These are phyloP conservation scores for Gremmenia infestans DNA, from an alignment of 2,329 filamentous ascomycete genomes.

Conservation along the genomic window DNA sequence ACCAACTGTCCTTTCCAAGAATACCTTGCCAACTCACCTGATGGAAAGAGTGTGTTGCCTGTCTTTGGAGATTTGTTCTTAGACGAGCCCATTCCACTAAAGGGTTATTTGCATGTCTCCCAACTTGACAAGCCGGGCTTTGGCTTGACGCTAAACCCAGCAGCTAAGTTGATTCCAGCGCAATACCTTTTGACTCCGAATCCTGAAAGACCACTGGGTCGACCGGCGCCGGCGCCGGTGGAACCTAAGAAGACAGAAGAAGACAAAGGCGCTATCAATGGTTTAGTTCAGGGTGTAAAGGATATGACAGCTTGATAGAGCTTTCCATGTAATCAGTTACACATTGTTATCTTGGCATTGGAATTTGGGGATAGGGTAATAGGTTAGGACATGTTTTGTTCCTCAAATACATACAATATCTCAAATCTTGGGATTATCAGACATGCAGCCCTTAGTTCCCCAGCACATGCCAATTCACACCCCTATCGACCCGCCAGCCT, in stretches of 20 bases:
- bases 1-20: slow-evolving; percentile 93
- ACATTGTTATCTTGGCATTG: background rate
- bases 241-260: slow-evolving; percentile 6
- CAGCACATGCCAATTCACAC: too few species aligned
- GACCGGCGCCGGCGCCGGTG: slow-evolving; percentile 7
- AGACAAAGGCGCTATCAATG: slow-evolving; percentile 31
- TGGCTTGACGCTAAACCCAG: slow-evolving; percentile 79
- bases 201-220: slow-evolving; percentile 42
- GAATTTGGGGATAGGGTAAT: background rate
- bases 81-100: slow-evolving; percentile 82
- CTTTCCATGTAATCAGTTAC: background rate
- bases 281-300: slow-evolving; percentile 22
- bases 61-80: slow-evolving; percentile 89
- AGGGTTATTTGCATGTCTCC: slow-evolving; percentile 74
- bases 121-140: slow-evolving; percentile 88
- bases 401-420: background rate
- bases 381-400: background rate
- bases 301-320: slow-evolving; percentile 17
- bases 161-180: slow-evolving; percentile 69
- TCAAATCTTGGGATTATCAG: background rate
- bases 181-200: slow-evolving; percentile 66
- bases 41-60: slow-evolving; percentile 82
- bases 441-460: too few species aligned
- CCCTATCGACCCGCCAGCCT: too few species aligned
- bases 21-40: slow-evolving; percentile 88